Evolutionary conservation across 1,284 basidiomycete species (phyloP).

Genomic region (Anthracocystis panici-leucophaei): DNA sequence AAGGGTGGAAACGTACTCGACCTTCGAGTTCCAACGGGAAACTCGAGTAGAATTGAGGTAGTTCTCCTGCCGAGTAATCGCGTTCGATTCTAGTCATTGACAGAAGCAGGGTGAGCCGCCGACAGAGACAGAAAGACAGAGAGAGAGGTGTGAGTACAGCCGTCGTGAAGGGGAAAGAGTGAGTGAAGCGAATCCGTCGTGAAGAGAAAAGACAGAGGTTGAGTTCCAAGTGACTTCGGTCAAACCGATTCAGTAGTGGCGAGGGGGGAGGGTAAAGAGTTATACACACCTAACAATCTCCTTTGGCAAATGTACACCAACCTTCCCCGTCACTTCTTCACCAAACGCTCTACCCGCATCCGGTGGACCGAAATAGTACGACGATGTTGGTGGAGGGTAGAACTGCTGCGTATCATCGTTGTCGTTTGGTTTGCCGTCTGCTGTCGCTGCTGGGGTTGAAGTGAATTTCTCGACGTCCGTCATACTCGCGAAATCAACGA

Average conservation of each 20-base stretch:
- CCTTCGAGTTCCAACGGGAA: constrained; percentile 86
- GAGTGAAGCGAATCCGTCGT: too few species aligned
- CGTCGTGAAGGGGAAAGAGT: too few species aligned
- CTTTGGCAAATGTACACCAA: constrained; percentile 84
- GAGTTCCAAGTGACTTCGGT: too few species aligned
- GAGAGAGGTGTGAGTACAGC: too few species aligned
- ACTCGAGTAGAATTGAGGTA: constrained; percentile 80
- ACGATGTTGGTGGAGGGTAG: constrained; percentile 22
- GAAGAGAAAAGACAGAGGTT: neutral
- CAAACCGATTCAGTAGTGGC: too few species aligned
- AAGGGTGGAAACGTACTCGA: constrained; percentile 73
- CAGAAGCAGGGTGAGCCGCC: neutral
- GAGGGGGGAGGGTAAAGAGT: too few species aligned
- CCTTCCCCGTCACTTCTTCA: constrained; percentile 79
- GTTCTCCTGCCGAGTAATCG: constrained; percentile 83
- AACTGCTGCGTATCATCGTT: neutral
- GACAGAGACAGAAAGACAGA: too few species aligned
- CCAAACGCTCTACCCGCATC: constrained; percentile 76
- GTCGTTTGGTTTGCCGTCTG: neutral
- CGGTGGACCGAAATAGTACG: constrained; percentile 61
- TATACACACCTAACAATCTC: constrained; percentile 76
- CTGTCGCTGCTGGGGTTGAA: neutral
- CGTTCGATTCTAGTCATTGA: constrained; percentile 75
- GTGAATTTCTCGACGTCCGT: neutral
- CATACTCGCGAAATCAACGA: too few species aligned